Evolutionary conservation across 768 basidiomycete species (phyloP), one percentile per base, ranked within the genome.

Genomic region (Panellus pusillus): DNA sequence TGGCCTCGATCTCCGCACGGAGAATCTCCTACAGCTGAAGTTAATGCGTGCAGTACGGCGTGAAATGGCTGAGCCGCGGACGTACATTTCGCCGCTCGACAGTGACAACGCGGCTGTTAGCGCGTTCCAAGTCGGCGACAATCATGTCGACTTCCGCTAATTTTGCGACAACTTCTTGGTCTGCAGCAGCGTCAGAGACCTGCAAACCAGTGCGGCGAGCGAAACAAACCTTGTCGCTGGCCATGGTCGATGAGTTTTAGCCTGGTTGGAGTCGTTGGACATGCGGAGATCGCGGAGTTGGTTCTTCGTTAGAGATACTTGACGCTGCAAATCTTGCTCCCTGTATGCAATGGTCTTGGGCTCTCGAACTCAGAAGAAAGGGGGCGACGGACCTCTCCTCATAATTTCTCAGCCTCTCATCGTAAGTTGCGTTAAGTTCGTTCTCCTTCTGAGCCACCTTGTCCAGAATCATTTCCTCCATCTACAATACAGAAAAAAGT

Each of bases 91-190:
- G 81, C 57, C 94, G 81, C 70, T 98, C 96, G 35, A 98, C 89
- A 3, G 89, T 85, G 0, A 90, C 92, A 3, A 98, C 90, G 15
- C 96, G 85, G 63, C 85, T 90, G 64, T 95, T 98, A n/a, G 97
- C 94, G 15, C 93, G 82, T 62, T 95, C 93, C 38, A 98, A 76
- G 72, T 99, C 97, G 12, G 89, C 91, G 20, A 91, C 88, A 62
- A 98, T 84, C 85, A 98, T 90, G 65, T 99, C 97, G 52, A 96
- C 80, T 67, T 99, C 96, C 0, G 91, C 88, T 18, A 98, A 80
- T 60, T 93, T 90, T 2, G 93, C 82, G 5, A 93, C 79, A 9
- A 91, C 88, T 66, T 98, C 96, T 65, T 97, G 92, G 68, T 98
- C 93, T 93, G 56, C 19, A 19, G 13, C 32, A 2, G 11, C 32